Evolutionary conservation across 2,329 filamentous ascomycete species (phyloP), one percentile per base, ranked within the genome.

Genomic region (Truncatella angustata): DNA sequence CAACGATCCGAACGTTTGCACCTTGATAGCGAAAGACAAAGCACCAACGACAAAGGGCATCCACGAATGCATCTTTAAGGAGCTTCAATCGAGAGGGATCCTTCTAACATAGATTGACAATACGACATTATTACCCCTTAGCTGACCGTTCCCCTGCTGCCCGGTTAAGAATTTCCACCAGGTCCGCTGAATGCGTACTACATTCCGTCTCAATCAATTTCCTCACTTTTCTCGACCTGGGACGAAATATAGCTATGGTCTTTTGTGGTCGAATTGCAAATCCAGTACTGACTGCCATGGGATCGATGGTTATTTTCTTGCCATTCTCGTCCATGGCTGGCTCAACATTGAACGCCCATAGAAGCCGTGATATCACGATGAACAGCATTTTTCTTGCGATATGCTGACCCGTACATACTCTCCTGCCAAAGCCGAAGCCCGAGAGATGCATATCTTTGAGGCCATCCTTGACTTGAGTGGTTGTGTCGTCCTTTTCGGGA

Each of bases 371-470:
- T 26, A 76, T 64, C 21, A 60, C 60, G 4, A 75, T 61, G 52
- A 71, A 76, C 4, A 80, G 61, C 12, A 68, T 71, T 20, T 76
- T 72, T 34, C 78, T 73, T 1, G 77, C 76, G 14, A 82, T 70
- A 54, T 78, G 71, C 10, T 75, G 73, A 0, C 67, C 68, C 3
- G 64, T 68, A 21, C 70, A 74, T 1, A 75, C 65, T 1, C 78
- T 62, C 3, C 76, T 65, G 0, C 79, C 78, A 50, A 73, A 80
- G 0, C 77, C 78, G 49, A 81, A 80, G 5, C 72, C 71, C 0
- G 63, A 57, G 2, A 64, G 58, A 0, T 68, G 67, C 49, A 70
- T 57, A 20, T 66, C 58, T 34, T 63, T 63, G 16, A 65, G 49
- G 7, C 50, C 56, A 34, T 39, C 23, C 4, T n/a, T 28, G 16